Conservation (phyloP, 2,329 filamentous ascomycete species). For the Fusarium sp. region DNA sequence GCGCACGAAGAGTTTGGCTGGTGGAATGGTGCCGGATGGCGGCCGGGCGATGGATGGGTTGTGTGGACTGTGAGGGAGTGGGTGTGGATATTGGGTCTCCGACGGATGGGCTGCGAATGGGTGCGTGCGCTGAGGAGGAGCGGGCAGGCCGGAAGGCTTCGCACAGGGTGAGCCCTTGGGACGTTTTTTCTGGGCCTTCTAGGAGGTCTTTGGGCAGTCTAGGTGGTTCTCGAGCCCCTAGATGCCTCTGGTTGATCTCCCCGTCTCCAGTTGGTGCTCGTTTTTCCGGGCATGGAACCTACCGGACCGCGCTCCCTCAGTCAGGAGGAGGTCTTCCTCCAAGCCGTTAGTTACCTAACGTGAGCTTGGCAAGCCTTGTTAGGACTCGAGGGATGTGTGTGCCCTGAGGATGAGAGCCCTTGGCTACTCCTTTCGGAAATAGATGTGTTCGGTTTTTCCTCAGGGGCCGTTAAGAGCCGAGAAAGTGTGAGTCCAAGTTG, state of each 20-base stretch:
- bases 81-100: slow-evolving; percentile 15
- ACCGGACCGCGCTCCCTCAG: slow-evolving; percentile 25
- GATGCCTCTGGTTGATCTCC: not conserved
- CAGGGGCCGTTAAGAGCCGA: slow-evolving; percentile 13
- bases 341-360: slow-evolving; percentile 12
- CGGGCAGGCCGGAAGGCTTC: slow-evolving; percentile 5
- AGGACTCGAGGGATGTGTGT: not conserved
- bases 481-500: slow-evolving; percentile 4
- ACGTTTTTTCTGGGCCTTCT: not conserved
- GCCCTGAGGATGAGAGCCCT: not conserved
- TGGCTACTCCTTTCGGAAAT: not conserved
- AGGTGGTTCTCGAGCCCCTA: not conserved
- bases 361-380: not conserved
- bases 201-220: not conserved
- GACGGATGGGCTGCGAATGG: slow-evolving; percentile 21
- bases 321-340: not conserved
- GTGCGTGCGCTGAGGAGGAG: slow-evolving; percentile 7
- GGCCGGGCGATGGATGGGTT: slow-evolving; percentile 15
- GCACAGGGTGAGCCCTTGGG: not conserved
- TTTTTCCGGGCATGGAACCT: slow-evolving; percentile 1
- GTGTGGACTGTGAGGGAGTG: slow-evolving; percentile 5
- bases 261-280: not conserved
- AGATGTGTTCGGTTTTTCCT: slow-evolving; percentile 6
- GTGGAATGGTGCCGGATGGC: slow-evolving; percentile 7
- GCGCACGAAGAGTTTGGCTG: slow-evolving; percentile 38